Conservation (phyloP, 805 yeast species). For the Nakazawaea wyomingensis region DNA sequence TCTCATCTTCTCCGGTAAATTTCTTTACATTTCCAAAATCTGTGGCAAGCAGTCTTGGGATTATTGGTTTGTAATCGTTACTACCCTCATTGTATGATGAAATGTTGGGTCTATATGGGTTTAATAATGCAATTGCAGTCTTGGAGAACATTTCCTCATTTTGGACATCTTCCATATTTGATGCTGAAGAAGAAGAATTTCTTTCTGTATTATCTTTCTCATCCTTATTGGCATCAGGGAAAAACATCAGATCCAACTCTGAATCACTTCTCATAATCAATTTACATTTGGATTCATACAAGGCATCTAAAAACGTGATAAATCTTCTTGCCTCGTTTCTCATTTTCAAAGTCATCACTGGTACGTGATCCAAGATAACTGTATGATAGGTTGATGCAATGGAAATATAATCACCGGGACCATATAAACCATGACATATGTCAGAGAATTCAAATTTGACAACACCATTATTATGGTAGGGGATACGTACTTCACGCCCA, state of each 20-base stretch:
- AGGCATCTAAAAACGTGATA: constrained; percentile 62
- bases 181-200: constrained; percentile 10
- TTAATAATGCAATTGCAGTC: constrained; percentile 51
- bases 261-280: constrained; percentile 48
- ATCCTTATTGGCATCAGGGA: constrained; percentile 43
- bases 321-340: constrained; percentile 67
- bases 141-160: constrained; percentile 68
- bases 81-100: constrained; percentile 53
- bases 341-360: constrained; percentile 48
- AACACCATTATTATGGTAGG: constrained; percentile 34
- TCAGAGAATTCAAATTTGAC: constrained; percentile 48
- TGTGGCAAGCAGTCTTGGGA: constrained; percentile 18
- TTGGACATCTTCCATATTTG: constrained; percentile 36
- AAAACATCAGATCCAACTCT: constrained; percentile 49
- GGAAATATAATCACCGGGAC: constrained; percentile 68
- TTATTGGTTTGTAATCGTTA: constrained; percentile 23
- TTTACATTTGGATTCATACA: constrained; percentile 63
- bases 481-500: constrained; percentile 46
- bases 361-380: constrained; percentile 55
- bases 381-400: constrained; percentile 56
- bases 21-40: constrained; percentile 46
- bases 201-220: background rate
- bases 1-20: constrained; percentile 75
- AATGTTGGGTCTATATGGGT: constrained; percentile 68
- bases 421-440: constrained; percentile 51